phyloP scores from a whole-genome alignment of 306 rosid species.

The Prunus mongolica region DNA sequence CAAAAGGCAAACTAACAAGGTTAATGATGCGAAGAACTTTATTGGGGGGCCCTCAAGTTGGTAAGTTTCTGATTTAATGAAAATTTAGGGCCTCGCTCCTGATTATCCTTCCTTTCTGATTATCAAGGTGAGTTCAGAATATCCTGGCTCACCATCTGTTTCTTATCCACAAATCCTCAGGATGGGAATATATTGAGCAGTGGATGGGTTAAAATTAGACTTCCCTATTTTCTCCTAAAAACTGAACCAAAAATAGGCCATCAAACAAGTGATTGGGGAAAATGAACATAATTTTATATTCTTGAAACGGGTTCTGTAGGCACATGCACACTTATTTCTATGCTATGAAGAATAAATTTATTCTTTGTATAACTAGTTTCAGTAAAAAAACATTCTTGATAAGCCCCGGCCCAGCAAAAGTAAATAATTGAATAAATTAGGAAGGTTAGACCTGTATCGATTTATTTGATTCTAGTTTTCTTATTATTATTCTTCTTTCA shows the following conservation, averaged over 20 bases:
- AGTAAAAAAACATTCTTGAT: no score
- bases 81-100: slow-evolving; percentile 22
- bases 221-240: not conserved
- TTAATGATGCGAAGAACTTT: slow-evolving; percentile 44
- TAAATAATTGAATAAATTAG: not conserved
- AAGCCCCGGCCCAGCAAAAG: not conserved
- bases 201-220: not conserved
- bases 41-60: slow-evolving; percentile 81
- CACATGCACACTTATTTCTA: no score
- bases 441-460: not conserved
- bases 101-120: slow-evolving; percentile 4
- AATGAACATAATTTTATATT: not conserved
- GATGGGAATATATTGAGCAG: no score
- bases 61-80: slow-evolving; percentile 37
- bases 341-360: no score
- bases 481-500: not conserved
- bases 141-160: not conserved
- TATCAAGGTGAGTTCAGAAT: not conserved
- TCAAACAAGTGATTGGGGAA: not conserved
- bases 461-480: not conserved
- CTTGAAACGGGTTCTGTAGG: no score
- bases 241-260: not conserved
- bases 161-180: no score
- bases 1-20: slow-evolving; percentile 33
- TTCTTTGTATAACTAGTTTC: no score